Evolutionary conservation across 2,329 filamentous ascomycete genomes (phyloP).

Genomic region (Pochonia chlamydosporia): DNA sequence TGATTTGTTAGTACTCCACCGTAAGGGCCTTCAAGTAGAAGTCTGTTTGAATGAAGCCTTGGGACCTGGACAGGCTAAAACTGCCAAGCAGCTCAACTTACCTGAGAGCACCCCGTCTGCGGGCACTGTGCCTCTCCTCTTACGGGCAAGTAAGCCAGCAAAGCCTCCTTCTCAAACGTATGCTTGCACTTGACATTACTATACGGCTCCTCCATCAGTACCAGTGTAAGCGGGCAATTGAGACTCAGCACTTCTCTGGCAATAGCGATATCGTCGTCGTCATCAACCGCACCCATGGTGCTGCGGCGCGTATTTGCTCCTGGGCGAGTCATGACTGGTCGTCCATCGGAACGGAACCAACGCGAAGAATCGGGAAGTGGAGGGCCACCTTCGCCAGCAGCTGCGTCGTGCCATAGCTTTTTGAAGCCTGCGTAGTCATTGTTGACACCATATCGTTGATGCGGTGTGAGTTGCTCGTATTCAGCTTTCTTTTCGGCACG

Average conservation of each 20-base stretch:
- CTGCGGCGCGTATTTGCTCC: constrained; percentile 5
- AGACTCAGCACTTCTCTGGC: constrained; percentile 57
- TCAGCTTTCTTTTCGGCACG: constrained; percentile 31
- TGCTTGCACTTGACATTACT: constrained; percentile 65
- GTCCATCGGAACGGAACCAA: constrained; percentile 46
- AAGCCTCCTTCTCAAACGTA: constrained; percentile 62
- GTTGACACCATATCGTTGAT: constrained; percentile 47
- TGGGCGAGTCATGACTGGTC: constrained; percentile 30
- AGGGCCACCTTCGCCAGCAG: constrained; percentile 41
- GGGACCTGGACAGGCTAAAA: neutral
- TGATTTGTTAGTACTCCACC: neutral
- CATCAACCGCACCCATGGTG: constrained; percentile 33
- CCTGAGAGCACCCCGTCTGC: constrained; percentile 56
- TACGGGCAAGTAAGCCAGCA: constrained; percentile 49
- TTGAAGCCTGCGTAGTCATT: constrained; percentile 58
- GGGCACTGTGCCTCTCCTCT: constrained; percentile 50
- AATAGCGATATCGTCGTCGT: constrained; percentile 65
- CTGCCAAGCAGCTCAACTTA: constrained; percentile 22
- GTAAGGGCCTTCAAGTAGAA: too few species aligned
- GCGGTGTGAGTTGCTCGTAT: constrained; percentile 34
- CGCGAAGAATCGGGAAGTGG: constrained; percentile 45
- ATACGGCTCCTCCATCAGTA: constrained; percentile 58
- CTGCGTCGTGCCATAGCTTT: constrained; percentile 49
- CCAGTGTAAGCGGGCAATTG: constrained; percentile 64
- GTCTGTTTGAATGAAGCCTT: too few species aligned